Base-by-base conservation (phyloP, 2,329 filamentous ascomycete genomes). In the Sporothrix phasma region DNA sequence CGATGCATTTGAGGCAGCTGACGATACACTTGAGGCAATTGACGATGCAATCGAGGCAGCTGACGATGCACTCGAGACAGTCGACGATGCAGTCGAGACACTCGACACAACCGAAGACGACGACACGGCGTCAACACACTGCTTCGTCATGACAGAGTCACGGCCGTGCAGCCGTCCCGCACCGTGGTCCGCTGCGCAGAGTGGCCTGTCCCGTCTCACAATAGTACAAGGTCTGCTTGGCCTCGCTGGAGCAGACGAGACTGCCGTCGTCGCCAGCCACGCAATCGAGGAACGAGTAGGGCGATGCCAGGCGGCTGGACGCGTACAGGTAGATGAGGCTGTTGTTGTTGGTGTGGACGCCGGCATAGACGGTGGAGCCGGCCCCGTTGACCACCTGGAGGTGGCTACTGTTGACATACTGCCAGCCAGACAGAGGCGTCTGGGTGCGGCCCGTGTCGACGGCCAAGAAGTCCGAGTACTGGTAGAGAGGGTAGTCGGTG, bases 191-290 rank as follows among this genome's bases (percentile, higher is more conserved):
- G 15, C 46, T 47, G 29, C 51, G 60, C 11, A 60, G n/a, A 7
- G 65, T 5, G 19, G 53, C 64, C 15, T 49, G 56, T 34, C n/a
- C 13, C 13, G 39, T 63, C 46, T 68, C 66, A 56, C 67, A 68
- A 13, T 67, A 43, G 54, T 66, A 67, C 7, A 64, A 46, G 3
- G 37, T 29, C 5, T 65, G 31, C 56, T 68, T 66, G 1, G 22
- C 47, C 2, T 62, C 59, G 2, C 64, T 64, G 8, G 39, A 22
- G 47, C 66, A 67, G n/a, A 49, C 37, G 11, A 67, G 43, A 0
- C 5, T 5, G 22, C 58, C 61, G 37, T 62, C 64, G n/a, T 29
- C 54, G 24, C 39, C 46, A 17, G 26, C 49, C 15, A 37, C 49
- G 26, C 49, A 54, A 31, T 54, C 29, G 49, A 54, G 49, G 29